Base-by-base conservation (phyloP, 2,329 filamentous ascomycete genomes). In the Sclerotiophoma versabilis region DNA sequence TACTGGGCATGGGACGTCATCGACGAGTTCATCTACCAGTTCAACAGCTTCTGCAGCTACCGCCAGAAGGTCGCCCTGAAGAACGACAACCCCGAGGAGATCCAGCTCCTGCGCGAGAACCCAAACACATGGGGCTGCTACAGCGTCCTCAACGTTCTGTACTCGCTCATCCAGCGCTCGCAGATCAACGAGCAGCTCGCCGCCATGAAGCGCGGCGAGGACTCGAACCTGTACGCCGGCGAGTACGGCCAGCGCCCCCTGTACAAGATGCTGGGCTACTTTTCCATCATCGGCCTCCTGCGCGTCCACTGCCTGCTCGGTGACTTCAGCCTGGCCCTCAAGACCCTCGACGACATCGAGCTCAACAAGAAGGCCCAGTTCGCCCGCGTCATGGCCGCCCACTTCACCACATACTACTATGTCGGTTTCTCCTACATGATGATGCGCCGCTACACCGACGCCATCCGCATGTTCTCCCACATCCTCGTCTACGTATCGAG, bases 291-390 rank as follows among this genome's bases (percentile, higher is more conserved):
- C 73, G 95, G 95, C 54, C 86, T 99, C 57, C 85, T 99, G 68
- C 89, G 95, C 43, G 95, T 99, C 63, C 95, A 99, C 86, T 96
- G 91, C 80, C 82, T 99, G 72, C 85, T 99, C 47, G 95, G 95
- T 69, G 95, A 99, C 81, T 99, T 99, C 81, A 96, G 91, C 80
- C 87, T 99, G 60, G 95, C 95, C 44, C 87, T 99, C 73, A 99
- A 98, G 87, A 99, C 95, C 29, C 90, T 99, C 64, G 95, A 99
- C 77, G 93, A 98, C 76, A 98, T 99, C 74, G 95, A 99, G 85
- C 88, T 99, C 72, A 99, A 98, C 85, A 99, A 99, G 85, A 98
- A 98, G 84, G 93, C 95, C 78, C 98, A 98, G 91, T 99, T 99
- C 77, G 93, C 95, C 60, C 91, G 95, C 65, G 95, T 99, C 76